Conservation (phyloP, 345 rosid genomes). For the Sapria himalayana region DNA sequence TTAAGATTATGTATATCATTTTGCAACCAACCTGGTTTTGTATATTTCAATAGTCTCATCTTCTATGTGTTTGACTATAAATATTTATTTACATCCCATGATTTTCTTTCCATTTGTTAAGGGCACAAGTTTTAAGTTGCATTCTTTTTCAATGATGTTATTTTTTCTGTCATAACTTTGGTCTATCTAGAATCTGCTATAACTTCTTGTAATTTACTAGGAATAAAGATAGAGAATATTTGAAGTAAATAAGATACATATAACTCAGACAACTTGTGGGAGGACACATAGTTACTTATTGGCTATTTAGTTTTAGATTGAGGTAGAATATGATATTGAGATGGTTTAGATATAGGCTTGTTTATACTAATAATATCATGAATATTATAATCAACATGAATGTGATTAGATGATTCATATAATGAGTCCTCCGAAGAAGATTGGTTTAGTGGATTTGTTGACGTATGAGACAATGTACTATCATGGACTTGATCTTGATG, state of each 20-base stretch:
- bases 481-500: not conserved
- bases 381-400: not conserved
- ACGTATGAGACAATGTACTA: not conserved
- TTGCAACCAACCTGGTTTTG: too few relatives aligned
- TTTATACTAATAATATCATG: not conserved
- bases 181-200: not conserved
- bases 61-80: not conserved
- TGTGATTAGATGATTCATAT: not conserved
- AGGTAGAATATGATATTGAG: not conserved
- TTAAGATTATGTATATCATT: too few relatives aligned
- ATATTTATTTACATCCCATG: not conserved
- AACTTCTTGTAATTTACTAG: not conserved
- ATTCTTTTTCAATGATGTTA: not conserved
- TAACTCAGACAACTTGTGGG: not conserved
- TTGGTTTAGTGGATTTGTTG: not conserved
- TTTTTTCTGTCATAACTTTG: not conserved
- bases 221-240: not conserved
- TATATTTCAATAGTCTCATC: not conserved
- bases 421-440: not conserved
- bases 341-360: not conserved
- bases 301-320: not conserved
- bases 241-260: not conserved
- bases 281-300: not conserved
- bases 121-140: not conserved
- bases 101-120: not conserved